Conservation (phyloP, 2,329 filamentous ascomycete genomes). For the Trichoderma pleuroti region DNA sequence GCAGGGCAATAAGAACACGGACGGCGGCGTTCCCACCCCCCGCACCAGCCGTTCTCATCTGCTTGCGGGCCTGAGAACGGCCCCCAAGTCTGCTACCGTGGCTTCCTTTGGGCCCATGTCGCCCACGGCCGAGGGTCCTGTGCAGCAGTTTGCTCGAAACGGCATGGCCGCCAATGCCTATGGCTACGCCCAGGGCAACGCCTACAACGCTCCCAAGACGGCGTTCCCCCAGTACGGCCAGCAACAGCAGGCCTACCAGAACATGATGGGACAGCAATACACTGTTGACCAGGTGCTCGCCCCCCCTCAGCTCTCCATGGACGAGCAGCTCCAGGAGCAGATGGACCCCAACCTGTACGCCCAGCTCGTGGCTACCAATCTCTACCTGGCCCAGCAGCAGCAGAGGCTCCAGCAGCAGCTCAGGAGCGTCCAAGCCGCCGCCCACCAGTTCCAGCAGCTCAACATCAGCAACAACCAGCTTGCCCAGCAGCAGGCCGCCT, state of each 20-base stretch:
- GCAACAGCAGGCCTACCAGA: slow-evolving; percentile 29
- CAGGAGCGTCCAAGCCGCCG: slow-evolving; percentile 74
- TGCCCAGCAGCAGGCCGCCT: slow-evolving; percentile 40
- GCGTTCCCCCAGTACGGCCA: slow-evolving; percentile 50
- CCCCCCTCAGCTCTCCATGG: slow-evolving; percentile 74
- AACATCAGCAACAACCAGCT: slow-evolving; percentile 57
- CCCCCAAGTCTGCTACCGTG: slow-evolving; percentile 78
- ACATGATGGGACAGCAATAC: slow-evolving; percentile 50
- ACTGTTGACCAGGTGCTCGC: slow-evolving; percentile 86
- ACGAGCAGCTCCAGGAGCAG: slow-evolving; percentile 64
- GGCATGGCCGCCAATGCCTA: slow-evolving; percentile 45
- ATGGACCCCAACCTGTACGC: slow-evolving; percentile 86
- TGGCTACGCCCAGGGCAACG: slow-evolving; percentile 40
- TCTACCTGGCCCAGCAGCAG: slow-evolving; percentile 91
- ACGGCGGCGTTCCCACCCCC: slow-evolving; percentile 72
- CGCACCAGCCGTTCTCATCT: slow-evolving; percentile 93
- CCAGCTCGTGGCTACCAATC: slow-evolving; percentile 84
- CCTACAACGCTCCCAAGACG: slow-evolving; percentile 54
- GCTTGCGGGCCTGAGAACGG: slow-evolving; percentile 87
- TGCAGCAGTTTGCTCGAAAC: slow-evolving; percentile 44
- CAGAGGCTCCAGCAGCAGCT: slow-evolving; percentile 93
- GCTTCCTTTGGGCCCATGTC: slow-evolving; percentile 70
- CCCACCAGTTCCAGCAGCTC: slow-evolving; percentile 77
- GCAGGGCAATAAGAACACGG: slow-evolving; percentile 64
- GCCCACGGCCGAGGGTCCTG: slow-evolving; percentile 38